These are phyloP conservation scores for Zizania latifolia DNA, from an alignment of 176 grass and related monocot species.

Conservation along the genomic window DNA sequence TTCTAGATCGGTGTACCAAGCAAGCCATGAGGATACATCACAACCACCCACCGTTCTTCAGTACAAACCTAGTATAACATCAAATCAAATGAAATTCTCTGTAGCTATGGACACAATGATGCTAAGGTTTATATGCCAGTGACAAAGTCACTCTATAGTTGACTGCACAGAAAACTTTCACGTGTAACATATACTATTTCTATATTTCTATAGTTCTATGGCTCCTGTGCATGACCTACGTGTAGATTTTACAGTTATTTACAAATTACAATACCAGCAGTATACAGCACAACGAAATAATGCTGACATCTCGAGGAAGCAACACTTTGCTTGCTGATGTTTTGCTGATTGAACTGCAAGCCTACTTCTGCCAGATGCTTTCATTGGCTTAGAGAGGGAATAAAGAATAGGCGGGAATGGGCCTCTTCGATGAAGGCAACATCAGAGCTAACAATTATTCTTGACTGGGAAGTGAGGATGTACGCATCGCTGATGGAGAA, in stretches of 20 bases:
- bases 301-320: neutral
- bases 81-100: too few relatives aligned
- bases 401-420: too few relatives aligned
- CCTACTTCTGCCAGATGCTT: neutral
- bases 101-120: too few relatives aligned
- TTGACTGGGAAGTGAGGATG: constrained; percentile 53
- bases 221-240: neutral
- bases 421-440: constrained; percentile 34
- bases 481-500: constrained; percentile 69
- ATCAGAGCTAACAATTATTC: constrained; percentile 68
- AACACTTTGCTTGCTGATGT: neutral
- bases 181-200: too few relatives aligned
- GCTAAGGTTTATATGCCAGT: too few relatives aligned
- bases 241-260: neutral
- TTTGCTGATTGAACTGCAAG: neutral
- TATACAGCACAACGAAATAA: neutral
- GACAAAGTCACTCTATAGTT: too few relatives aligned
- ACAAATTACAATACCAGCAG: neutral
- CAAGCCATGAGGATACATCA: neutral
- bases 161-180: too few relatives aligned
- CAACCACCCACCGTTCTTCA: neutral
- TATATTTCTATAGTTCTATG: neutral
- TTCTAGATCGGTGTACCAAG: too few relatives aligned
- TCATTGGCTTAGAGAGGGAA: neutral
- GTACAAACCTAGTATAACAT: neutral